Evolutionary conservation across 192 early-diverging fungal genomes (phyloP), one percentile per base, ranked within the genome.

Genomic region (Phycomyces nitens): DNA sequence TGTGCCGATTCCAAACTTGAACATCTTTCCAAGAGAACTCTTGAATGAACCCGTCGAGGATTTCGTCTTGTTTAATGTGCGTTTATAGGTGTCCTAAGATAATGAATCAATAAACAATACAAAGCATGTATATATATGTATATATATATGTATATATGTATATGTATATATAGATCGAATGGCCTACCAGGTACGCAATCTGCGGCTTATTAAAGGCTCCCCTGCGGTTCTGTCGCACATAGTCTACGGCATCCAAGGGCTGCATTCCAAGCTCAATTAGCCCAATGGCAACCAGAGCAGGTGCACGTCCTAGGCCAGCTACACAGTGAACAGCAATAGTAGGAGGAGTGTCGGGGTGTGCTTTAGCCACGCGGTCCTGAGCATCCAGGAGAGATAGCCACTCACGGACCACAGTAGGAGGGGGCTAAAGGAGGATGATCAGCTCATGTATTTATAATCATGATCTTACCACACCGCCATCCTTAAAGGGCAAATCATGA

Each of bases 281-380:
- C 4, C 88, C 90, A 65, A 92, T 76, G 0, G 90, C 89, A 9
- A 92, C 95, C 10, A 99, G 78, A 16, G 95, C 88, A 1, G 96
- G 96, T 3, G 96, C 96, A 23, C 96, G 89, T 6, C 95, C 95
- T 6, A 98, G 83, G 24, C 95, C 95, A 5, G 95, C 93, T 20
- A 98, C 95, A 69, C 95, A 98, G 68, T 98, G 95, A 5, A 96
- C 88, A 1, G 92, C 94, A 60, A 91, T 89, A 0, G 87, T 91
- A 16, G 82, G 81, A 39, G 61, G 41, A 51, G 53, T 52, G 47
- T 60, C 29, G 7, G 63, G 26, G 24, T 78, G 77, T 23, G 38
- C 27, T 68, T 60, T 53, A 26, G 67, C 71, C 38, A 71, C 58
- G 50, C 49, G 56, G 16, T 74, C 61, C 18, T 82, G 73, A 15